A percentile compares a stretch with the other conserved stretches of the same genome.
These are phyloP conservation scores for Persicaria tinctoria DNA, from an alignment of 148 eudicot species.

Conservation along the genomic window DNA sequence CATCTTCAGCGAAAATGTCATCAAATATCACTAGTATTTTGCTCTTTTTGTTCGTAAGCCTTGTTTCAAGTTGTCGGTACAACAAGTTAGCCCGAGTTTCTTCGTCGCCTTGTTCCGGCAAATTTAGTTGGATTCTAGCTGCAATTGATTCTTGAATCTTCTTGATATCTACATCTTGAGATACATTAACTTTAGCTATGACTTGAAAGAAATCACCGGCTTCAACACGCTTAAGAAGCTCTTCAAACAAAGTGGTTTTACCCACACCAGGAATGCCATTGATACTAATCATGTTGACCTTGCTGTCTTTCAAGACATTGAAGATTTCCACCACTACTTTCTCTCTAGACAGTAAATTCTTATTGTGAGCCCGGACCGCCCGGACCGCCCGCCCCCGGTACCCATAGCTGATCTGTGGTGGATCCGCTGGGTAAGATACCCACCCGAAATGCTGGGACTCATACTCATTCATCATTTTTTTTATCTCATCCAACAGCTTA, in stretches of 20 bases:
- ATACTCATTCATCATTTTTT: not conserved
- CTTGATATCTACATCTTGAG: not conserved
- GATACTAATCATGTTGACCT: not conserved
- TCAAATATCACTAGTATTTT: not conserved
- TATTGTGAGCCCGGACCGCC: not conserved
- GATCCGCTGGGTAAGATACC: conserved; percentile 1
- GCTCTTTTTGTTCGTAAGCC: not conserved
- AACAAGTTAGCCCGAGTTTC: not conserved
- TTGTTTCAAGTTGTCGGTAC: conserved; percentile 5
- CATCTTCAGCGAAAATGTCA: not conserved
- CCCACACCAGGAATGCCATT: conserved; percentile 8
- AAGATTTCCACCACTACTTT: not conserved
- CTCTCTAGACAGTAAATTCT: not conserved
- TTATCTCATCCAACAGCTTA: conserved; percentile 3
- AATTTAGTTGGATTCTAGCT: not conserved
- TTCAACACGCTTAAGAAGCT: conserved; percentile 12
- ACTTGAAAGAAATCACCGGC: not conserved
- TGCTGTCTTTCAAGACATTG: conserved; percentile 3
- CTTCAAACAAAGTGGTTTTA: conserved; percentile 7
- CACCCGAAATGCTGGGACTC: not conserved
- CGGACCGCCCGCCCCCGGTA: conserved; percentile 3
- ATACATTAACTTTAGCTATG: not conserved
- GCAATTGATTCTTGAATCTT: conserved; percentile 5
- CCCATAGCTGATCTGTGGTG: conserved; percentile 5
- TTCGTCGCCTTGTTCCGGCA: not conserved